A percentile compares a stretch with the other conserved stretches of the same genome.
phyloP scores from a whole-genome alignment of 345 rosid genomes.

The Hibiscus trionum region DNA sequence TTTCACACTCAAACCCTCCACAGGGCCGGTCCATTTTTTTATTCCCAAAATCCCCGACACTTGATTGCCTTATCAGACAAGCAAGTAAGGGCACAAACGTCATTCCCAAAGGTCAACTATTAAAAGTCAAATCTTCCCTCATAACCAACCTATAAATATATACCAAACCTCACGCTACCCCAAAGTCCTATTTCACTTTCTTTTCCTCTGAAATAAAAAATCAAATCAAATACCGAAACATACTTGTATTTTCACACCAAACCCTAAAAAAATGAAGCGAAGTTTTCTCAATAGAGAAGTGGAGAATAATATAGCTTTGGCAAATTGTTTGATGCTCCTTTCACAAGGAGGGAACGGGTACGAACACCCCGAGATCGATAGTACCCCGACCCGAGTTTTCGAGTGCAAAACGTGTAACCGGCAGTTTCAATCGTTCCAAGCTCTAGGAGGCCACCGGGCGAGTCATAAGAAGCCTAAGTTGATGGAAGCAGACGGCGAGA shows the following conservation, averaged over 20 bases:
- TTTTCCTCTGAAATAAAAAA: not conserved
- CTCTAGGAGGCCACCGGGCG: slow-evolving; percentile 63
- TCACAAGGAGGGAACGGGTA: slow-evolving; percentile 19
- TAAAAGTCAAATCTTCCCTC: slow-evolving; percentile 14
- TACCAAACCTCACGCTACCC: not conserved
- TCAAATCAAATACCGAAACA: not conserved
- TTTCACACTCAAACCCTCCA: not conserved
- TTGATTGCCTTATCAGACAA: slow-evolving; percentile 1
- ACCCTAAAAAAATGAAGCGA: slow-evolving; percentile 38
- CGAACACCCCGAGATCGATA: not conserved
- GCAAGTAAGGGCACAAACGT: slow-evolving; percentile 22
- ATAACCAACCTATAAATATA: slow-evolving; percentile 23
- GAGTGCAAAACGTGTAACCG: slow-evolving; percentile 70
- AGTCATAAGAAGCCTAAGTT: slow-evolving; percentile 61
- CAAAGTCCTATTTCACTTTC: not conserved
- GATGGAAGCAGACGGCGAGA: slow-evolving; percentile 4
- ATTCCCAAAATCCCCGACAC: slow-evolving; percentile 3
- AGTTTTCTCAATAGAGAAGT: slow-evolving; percentile 11
- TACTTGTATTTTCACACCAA: slow-evolving; percentile 7
- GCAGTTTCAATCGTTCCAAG: slow-evolving; percentile 55
- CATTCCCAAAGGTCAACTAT: slow-evolving; percentile 31
- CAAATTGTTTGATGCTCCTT: slow-evolving; percentile 47
- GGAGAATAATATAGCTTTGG: slow-evolving; percentile 29
- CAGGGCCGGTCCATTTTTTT: not conserved
- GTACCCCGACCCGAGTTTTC: slow-evolving; percentile 30